These are phyloP conservation scores for Podospora australis DNA, from an alignment of 495 filamentous ascomycete genomes.

Conservation along the genomic window DNA sequence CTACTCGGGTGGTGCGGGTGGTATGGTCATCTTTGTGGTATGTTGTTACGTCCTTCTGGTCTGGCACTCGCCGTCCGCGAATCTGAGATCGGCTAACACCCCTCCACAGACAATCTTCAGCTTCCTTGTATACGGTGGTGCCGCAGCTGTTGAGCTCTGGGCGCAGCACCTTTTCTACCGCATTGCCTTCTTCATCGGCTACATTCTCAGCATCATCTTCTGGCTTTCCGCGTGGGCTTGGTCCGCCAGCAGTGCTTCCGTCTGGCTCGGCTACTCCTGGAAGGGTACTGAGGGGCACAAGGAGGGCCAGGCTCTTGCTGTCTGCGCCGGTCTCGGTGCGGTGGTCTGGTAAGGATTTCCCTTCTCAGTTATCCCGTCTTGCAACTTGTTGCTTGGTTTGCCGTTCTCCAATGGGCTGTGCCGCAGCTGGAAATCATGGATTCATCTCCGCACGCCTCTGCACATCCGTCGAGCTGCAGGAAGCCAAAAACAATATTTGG, in stretches of 20 bases:
- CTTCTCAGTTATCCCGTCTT: background rate
- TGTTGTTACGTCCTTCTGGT: background rate
- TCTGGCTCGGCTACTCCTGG: slow-evolving; percentile 11
- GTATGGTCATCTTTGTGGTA: slow-evolving; percentile 34
- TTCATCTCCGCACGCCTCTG: too few relatives aligned
- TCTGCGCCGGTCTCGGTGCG: slow-evolving; percentile 35
- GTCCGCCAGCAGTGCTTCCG: slow-evolving; percentile 27
- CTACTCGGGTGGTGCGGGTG: slow-evolving; percentile 17
- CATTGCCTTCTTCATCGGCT: slow-evolving; percentile 22
- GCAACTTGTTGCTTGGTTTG: too few relatives aligned
- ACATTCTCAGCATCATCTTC: slow-evolving; percentile 31
- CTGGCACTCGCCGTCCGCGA: background rate
- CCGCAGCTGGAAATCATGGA: background rate
- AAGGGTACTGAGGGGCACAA: too few relatives aligned
- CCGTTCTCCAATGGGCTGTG: too few relatives aligned
- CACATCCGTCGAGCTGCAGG: too few relatives aligned
- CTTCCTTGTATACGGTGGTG: slow-evolving; percentile 30
- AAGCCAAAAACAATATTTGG: too few relatives aligned
- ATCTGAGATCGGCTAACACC: background rate
- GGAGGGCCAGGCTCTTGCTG: slow-evolving; percentile 20
- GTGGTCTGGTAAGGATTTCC: slow-evolving; percentile 28
- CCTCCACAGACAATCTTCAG: slow-evolving; percentile 31
- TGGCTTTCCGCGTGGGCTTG: slow-evolving; percentile 39
- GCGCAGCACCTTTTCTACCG: slow-evolving; percentile 32
- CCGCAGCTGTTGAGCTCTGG: slow-evolving; percentile 21